These are phyloP conservation scores for Dalechampia spathulata DNA, from an alignment of 441 rosid species.

Conservation along the genomic window DNA sequence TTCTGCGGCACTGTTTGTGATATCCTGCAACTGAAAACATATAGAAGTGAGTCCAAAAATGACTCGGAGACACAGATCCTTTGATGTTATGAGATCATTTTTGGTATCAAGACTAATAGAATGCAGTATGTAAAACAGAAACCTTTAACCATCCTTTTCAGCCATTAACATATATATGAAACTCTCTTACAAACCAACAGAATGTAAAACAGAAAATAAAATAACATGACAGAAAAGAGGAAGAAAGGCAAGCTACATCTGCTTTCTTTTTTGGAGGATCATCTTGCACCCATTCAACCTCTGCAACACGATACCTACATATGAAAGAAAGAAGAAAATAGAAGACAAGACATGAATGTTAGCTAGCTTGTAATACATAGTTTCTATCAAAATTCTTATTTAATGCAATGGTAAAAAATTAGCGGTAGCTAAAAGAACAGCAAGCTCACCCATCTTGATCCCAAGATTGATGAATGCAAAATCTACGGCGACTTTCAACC, in stretches of 20 bases:
- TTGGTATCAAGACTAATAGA: too few species aligned
- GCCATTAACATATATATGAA: too few species aligned
- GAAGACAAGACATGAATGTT: slow-evolving; percentile 15
- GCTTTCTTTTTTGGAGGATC: slow-evolving; percentile 39
- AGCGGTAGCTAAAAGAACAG: slow-evolving; percentile 1
- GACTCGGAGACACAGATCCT: too few species aligned
- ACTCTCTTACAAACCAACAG: too few species aligned
- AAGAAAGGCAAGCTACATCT: slow-evolving; percentile 35
- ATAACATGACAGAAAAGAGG: too few species aligned
- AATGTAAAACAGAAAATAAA: too few species aligned
- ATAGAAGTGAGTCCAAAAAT: slow-evolving; percentile 6
- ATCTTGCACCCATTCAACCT: slow-evolving; percentile 90
- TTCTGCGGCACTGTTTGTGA: slow-evolving; percentile 54
- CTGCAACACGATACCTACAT: slow-evolving; percentile 81
- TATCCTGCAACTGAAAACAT: slow-evolving; percentile 57
- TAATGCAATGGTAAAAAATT: not conserved
- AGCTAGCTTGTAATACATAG: slow-evolving; percentile 5
- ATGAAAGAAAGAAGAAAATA: not conserved
- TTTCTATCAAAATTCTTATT: not conserved
- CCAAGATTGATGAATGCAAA: slow-evolving; percentile 62
- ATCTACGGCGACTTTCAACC: slow-evolving; percentile 91
- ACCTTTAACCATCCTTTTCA: too few species aligned
- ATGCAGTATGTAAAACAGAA: too few species aligned
- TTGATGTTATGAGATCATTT: too few species aligned
- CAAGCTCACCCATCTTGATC: slow-evolving; percentile 95